A percentile compares a stretch with the other conserved stretches of the same genome.
Evolutionary conservation across 345 rosid species (phyloP).

Genomic region (Anacardium occidentale): DNA sequence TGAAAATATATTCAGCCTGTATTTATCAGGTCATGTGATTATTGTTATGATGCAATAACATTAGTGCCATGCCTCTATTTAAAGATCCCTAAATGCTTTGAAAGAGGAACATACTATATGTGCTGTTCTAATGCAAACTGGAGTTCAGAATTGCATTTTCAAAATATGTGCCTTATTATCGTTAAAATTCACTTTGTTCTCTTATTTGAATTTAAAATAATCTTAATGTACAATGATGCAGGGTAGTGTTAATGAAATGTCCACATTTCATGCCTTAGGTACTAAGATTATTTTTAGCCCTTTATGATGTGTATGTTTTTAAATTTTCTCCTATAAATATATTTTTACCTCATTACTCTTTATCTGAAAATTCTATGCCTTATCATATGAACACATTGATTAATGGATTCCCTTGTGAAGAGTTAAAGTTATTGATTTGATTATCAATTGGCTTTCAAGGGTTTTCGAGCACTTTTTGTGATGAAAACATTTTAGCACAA

Average conservation of each 20-base stretch:
- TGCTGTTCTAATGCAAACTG: neutral
- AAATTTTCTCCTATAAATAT: neutral
- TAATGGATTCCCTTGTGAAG: too few relatives aligned
- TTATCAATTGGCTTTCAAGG: neutral
- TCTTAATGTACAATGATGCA: neutral
- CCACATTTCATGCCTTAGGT: neutral
- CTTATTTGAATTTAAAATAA: neutral
- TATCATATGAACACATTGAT: neutral
- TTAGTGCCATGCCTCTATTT: neutral
- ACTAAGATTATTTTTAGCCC: neutral
- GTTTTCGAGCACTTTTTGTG: neutral
- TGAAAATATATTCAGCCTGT: too few relatives aligned
- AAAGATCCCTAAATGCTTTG: neutral
- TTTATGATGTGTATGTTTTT: neutral
- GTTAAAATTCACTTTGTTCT: neutral
- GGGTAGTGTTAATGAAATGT: neutral
- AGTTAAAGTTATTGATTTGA: too few relatives aligned
- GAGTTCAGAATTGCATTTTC: neutral
- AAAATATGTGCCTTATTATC: neutral
- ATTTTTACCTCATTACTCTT: neutral
- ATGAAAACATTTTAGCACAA: neutral
- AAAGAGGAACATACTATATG: neutral
- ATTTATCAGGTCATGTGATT: too few relatives aligned
- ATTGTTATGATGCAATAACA: neutral
- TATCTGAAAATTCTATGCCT: neutral